Conservation (phyloP, 441 rosid species). For the Gossypium gossypioides region DNA sequence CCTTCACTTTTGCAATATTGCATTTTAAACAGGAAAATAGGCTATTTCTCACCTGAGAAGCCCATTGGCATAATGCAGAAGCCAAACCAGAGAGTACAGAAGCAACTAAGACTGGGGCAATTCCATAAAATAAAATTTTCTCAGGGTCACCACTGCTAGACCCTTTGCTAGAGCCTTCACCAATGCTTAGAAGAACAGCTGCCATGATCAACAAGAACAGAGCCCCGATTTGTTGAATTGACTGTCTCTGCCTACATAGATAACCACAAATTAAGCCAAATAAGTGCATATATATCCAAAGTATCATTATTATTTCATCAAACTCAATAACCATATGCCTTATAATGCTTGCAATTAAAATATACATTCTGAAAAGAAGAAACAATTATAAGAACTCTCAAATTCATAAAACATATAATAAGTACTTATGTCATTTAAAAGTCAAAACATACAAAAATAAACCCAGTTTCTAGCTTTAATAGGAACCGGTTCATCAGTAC, state of each 20-base stretch:
- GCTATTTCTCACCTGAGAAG: constrained; percentile 69
- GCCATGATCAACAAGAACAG: constrained; percentile 74
- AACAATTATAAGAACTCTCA: background rate
- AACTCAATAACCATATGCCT: background rate
- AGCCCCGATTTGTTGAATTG: constrained; percentile 84
- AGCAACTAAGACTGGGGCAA: constrained; percentile 81
- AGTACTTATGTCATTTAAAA: background rate
- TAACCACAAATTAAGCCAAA: constrained; percentile 12
- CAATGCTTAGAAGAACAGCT: constrained; percentile 80
- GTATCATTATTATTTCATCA: background rate
- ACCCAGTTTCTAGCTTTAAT: background rate
- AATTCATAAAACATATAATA: background rate
- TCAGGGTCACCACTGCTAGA: constrained; percentile 46
- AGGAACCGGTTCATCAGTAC: background rate
- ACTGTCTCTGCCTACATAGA: constrained; percentile 73
- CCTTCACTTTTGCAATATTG: background rate
- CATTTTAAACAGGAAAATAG: background rate
- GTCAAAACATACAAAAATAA: background rate
- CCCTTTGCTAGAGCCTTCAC: constrained; percentile 81
- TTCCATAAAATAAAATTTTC: constrained; percentile 68
- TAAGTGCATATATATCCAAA: background rate
- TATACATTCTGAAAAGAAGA: background rate
- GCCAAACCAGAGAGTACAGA: constrained; percentile 97
- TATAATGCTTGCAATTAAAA: background rate
- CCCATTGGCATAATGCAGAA: constrained; percentile 94